phyloP scores from a whole-genome alignment of 2,329 filamentous ascomycete species.

The Fusarium nematophilum region DNA sequence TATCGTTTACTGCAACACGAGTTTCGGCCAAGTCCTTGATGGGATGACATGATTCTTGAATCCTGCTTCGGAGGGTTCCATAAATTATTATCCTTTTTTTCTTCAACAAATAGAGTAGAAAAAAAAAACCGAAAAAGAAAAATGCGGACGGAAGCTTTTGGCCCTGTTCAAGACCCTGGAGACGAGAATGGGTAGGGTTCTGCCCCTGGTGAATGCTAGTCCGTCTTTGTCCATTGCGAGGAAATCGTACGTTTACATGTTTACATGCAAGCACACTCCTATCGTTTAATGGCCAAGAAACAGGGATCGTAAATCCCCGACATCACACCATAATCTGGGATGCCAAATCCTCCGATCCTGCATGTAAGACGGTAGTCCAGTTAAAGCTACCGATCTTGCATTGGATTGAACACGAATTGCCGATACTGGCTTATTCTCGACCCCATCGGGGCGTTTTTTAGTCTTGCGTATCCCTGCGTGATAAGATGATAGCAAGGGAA shows the following conservation, averaged over 20 bases:
- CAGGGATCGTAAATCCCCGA: not conserved
- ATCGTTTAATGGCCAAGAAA: not conserved
- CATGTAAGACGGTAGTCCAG: not conserved
- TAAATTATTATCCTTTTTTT: not conserved
- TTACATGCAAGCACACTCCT: not conserved
- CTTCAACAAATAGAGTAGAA: no score
- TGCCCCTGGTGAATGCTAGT: not conserved
- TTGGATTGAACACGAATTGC: no score
- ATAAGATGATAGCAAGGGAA: no score
- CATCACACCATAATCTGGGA: not conserved
- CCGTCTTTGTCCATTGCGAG: not conserved
- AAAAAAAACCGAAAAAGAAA: no score
- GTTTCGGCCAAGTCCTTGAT: not conserved
- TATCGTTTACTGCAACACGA: not conserved
- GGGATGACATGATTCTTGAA: not conserved
- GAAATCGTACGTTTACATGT: no score
- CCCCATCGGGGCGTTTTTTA: no score
- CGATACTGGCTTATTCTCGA: no score
- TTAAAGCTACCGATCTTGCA: not conserved
- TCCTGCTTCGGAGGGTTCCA: not conserved
- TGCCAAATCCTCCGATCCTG: not conserved
- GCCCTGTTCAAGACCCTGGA: not conserved
- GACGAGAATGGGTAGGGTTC: not conserved
- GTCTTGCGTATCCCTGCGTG: no score
- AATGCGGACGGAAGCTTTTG: not conserved